Evolutionary conservation across 2,329 filamentous ascomycete genomes (phyloP).

Genomic region (Tolypocladium album): DNA sequence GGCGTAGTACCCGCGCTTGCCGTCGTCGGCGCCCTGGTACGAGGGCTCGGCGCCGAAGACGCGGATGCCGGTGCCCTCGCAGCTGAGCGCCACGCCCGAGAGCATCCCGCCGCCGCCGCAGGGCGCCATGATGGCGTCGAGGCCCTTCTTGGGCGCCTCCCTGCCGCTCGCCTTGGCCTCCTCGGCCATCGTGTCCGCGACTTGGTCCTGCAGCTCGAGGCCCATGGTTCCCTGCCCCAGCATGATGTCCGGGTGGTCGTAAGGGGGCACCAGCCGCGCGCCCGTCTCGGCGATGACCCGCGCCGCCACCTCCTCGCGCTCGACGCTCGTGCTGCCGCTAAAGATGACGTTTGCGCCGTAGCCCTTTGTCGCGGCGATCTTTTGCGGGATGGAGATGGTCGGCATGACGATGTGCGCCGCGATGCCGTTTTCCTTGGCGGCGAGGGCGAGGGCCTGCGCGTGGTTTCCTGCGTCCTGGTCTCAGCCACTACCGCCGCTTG

Average conservation of each 20-base stretch:
- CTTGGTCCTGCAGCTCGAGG: slow-evolving; percentile 72
- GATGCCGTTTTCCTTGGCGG: slow-evolving; percentile 61
- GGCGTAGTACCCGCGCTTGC: slow-evolving; percentile 54
- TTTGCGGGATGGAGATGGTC: slow-evolving; percentile 68
- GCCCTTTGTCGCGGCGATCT: slow-evolving; percentile 70
- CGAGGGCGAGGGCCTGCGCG: slow-evolving; percentile 82
- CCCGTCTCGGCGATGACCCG: slow-evolving; percentile 60
- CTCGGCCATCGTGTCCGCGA: slow-evolving; percentile 36
- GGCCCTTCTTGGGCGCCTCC: slow-evolving; percentile 8
- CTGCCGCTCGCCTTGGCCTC: slow-evolving; percentile 6
- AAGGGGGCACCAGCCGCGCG: slow-evolving; percentile 75
- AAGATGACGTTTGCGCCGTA: slow-evolving; percentile 75
- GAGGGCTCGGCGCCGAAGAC: slow-evolving; percentile 85
- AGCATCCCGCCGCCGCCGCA: slow-evolving; percentile 86
- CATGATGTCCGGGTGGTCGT: slow-evolving; percentile 86
- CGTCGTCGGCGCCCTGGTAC: slow-evolving; percentile 78
- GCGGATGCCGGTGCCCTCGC: slow-evolving; percentile 56
- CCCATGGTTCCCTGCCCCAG: slow-evolving; percentile 87
- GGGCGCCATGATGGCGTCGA: slow-evolving; percentile 70
- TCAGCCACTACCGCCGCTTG: not conserved
- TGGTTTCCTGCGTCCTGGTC: slow-evolving; percentile 63
- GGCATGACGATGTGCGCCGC: slow-evolving; percentile 91
- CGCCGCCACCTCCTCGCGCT: slow-evolving; percentile 70
- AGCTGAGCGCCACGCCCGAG: slow-evolving; percentile 68
- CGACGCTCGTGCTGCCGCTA: slow-evolving; percentile 66